Base-by-base conservation (phyloP, 164 flowering plant species). In the Vitis vinifera region DNA sequence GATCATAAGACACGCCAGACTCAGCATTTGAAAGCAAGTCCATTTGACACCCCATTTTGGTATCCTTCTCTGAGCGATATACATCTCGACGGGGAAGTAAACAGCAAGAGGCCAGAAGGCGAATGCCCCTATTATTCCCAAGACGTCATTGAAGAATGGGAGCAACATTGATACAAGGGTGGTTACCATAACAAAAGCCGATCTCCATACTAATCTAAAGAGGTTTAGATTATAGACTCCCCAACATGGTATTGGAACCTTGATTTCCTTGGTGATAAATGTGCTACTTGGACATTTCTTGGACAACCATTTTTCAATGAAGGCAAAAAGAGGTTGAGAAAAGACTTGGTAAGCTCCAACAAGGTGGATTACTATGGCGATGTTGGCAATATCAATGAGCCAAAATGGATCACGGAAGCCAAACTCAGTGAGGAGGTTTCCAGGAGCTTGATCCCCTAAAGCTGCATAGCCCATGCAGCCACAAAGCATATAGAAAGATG, bases 401-500 rank as follows among this genome's bases (percentile, higher is more conserved):
- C 90, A 88, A 60, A 67, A 88, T 10, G 90, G 92, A 76, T 88
- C 80, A 72, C 77, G 84, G 87, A 84, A 85, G 52, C 93, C 93
- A 57, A 85, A 89, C n/a, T 89, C 93, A 9, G 87, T 81, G 55
- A 89, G 82, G 55, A 85, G 86, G 53, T 87, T 87, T 27, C 84
- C 87, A 0, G 93, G 93, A 0, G 86, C 76, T 0, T 23, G 1
- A 78, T 88, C 92, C 0, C 93, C 90, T 19, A 88, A 85, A 11
- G 90, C 89, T 0, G 92, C 92, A 51, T 88, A 88, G 27, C 90
- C 92, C 83, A 84, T 77, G 76, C 87, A 83, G 16, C 89, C 92
- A 70, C 92, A 86, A 1, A 86, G 79, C 89, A 85, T 81, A 78
- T 88, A 86, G 80, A 88, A 86, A 17, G 63, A 9, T 0, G 92